Evolutionary conservation across 176 grass and related monocot genomes (phyloP).

Genomic region (Lolium multiflorum): DNA sequence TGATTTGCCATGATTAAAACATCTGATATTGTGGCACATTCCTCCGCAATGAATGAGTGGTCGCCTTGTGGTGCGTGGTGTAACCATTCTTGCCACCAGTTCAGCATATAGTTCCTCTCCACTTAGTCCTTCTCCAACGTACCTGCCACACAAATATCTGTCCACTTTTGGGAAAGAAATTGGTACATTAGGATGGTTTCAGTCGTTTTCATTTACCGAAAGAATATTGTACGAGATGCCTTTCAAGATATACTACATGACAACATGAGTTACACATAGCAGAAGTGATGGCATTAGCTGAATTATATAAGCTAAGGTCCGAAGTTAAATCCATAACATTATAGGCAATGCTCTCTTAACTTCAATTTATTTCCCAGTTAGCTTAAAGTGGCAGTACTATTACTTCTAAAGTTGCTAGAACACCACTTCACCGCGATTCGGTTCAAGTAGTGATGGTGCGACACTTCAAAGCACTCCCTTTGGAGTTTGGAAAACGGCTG

Average conservation of each 20-base stretch:
- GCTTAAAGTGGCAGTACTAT: background rate
- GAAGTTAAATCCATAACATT: constrained; percentile 10
- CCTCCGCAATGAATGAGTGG: background rate
- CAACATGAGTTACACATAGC: background rate
- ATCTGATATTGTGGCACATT: constrained; percentile 8
- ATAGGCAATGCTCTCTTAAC: background rate
- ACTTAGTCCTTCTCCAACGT: constrained; percentile 14
- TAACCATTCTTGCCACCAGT: background rate
- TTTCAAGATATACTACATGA: background rate
- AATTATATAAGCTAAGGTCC: background rate
- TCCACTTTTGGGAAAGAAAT: constrained; percentile 21
- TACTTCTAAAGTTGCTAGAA: constrained; percentile 33
- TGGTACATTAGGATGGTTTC: background rate
- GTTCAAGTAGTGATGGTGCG: background rate
- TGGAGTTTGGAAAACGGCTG: constrained; percentile 19
- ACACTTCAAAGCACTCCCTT: constrained; percentile 29
- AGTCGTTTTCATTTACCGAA: background rate
- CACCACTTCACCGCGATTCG: background rate
- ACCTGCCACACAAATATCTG: constrained; percentile 27
- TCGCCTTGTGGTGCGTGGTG: constrained; percentile 9
- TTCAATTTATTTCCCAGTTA: background rate
- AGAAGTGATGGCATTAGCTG: background rate
- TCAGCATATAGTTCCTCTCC: constrained; percentile 29
- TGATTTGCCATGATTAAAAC: background rate
- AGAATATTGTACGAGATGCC: background rate